Base-by-base conservation (phyloP, 1,284 basidiomycete species). In the Trichosporon sp. region DNA sequence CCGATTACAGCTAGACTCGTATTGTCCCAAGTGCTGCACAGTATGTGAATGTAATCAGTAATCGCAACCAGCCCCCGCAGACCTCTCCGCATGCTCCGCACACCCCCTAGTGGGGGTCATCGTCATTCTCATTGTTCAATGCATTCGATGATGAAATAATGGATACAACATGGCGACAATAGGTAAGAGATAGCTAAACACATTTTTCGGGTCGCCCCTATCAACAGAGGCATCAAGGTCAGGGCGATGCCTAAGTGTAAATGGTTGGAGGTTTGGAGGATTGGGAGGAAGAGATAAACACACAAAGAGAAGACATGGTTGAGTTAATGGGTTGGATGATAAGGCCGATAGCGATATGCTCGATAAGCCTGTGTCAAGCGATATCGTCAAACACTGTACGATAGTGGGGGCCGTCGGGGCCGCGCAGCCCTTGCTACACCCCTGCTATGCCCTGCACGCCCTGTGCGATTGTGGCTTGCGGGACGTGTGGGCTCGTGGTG, bases 41-140 rank as follows among this genome's bases (percentile, higher is more conserved):
- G 26, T 26, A 26, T 26, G 26, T 26, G 26, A 26, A 26, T 26
- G 37, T 38, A 38, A 38, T 38, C 37, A 26, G 26, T 26, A 26
- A 26, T 26, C 26, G 26, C 26, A 26, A 26, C 26, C 26, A 26
- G 26, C 26, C 26, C 26, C 26, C 26, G 26, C 26, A 26, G 26
- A 26, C 26, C 26, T 26, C 26, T 26, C 26, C 26, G 26, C 26
- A 26, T 26, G 26, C 26, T 26, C 26, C 26, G 26, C 26, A 26
- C 1, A 26, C 26, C 26, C 26, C 26, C 26, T 26, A 26, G 26
- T 26, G 26, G 26, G 26, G 26, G 26, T 26, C 26, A 26, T 26
- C 56, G 31, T 16, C 26, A 12, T 32, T 19, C 21, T 61, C 56
- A 61, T 61, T 61, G 56, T 32, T 61, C 56, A 61, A 61, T 61